Percentiles rank a stretch among this genome's conserved stretches.
phyloP scores from a whole-genome alignment of 2,329 filamentous ascomycete genomes.

The Xylogone sp. region DNA sequence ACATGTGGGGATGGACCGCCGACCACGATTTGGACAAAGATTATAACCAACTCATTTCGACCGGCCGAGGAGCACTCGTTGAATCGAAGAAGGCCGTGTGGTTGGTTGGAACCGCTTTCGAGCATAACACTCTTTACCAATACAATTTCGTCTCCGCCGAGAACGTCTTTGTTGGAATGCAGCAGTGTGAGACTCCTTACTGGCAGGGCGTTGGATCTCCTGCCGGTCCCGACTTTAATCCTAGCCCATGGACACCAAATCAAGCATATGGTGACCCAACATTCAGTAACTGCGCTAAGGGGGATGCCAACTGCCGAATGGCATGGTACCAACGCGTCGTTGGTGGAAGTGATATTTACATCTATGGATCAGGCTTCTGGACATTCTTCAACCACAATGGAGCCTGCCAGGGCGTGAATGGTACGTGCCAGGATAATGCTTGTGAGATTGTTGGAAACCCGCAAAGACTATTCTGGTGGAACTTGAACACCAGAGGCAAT shows the following conservation, averaged over 20 bases:
- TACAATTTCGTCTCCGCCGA: slow-evolving; percentile 50
- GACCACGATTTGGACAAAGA: slow-evolving; percentile 8
- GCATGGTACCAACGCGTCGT: slow-evolving; percentile 20
- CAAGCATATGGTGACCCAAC: slow-evolving; percentile 23
- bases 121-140: slow-evolving; percentile 50
- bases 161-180: slow-evolving; percentile 59
- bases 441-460: neutral
- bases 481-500: neutral
- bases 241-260: slow-evolving; percentile 36
- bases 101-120: slow-evolving; percentile 46
- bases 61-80: slow-evolving; percentile 43
- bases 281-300: slow-evolving; percentile 24
- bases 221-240: too few relatives aligned
- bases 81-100: slow-evolving; percentile 45
- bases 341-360: slow-evolving; percentile 23
- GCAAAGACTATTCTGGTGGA: neutral
- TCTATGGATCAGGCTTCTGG: slow-evolving; percentile 32
- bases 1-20: slow-evolving; percentile 42
- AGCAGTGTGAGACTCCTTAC: slow-evolving; percentile 69
- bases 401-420: slow-evolving; percentile 2
- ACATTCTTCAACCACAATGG: slow-evolving; percentile 29
- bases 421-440: slow-evolving; percentile 23
- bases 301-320: slow-evolving; percentile 25
- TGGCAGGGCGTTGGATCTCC: slow-evolving; percentile 44
- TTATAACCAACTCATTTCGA: slow-evolving; percentile 40